Percentiles rank a stretch among this genome's conserved stretches.
These are phyloP conservation scores for Aspergillus uvarum DNA, from an alignment of 2,329 filamentous ascomycete genomes.

Conservation along the genomic window DNA sequence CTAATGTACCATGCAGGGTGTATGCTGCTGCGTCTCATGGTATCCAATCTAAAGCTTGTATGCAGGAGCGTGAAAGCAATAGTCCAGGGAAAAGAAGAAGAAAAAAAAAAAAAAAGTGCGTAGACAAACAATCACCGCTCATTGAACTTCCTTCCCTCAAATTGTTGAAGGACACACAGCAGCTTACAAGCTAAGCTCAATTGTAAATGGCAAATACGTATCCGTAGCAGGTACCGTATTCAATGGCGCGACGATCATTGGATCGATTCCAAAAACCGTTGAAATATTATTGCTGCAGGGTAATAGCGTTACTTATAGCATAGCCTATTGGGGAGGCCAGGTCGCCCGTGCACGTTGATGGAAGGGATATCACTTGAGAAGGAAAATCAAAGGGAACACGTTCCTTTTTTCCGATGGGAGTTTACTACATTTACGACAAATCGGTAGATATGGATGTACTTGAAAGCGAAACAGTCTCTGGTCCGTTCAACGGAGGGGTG, in stretches of 20 bases:
- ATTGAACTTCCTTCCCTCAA: not conserved
- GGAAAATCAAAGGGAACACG: not conserved
- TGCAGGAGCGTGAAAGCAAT: not conserved
- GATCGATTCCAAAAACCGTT: not conserved
- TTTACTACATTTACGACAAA: not conserved
- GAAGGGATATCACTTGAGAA: not conserved
- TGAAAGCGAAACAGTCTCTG: not conserved
- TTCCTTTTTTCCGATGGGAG: not conserved
- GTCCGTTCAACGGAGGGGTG: constrained; percentile 4
- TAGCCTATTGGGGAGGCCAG: not conserved
- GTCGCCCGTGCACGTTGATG: not conserved
- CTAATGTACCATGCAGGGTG: constrained; percentile 15
- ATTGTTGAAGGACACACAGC: not conserved
- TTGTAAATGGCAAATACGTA: not conserved
- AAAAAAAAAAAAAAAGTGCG: not conserved
- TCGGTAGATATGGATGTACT: not conserved
- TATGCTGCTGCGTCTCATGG: constrained; percentile 15
- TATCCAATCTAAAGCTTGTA: constrained; percentile 15
- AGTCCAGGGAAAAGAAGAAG: not conserved
- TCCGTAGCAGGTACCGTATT: not conserved
- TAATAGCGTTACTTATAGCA: too few species aligned
- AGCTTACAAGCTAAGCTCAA: not conserved
- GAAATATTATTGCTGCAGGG: not conserved
- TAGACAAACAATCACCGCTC: not conserved
- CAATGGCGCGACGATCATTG: not conserved